phyloP scores from a whole-genome alignment of 208 protist genomes.

The Leishmania turanica region DNA sequence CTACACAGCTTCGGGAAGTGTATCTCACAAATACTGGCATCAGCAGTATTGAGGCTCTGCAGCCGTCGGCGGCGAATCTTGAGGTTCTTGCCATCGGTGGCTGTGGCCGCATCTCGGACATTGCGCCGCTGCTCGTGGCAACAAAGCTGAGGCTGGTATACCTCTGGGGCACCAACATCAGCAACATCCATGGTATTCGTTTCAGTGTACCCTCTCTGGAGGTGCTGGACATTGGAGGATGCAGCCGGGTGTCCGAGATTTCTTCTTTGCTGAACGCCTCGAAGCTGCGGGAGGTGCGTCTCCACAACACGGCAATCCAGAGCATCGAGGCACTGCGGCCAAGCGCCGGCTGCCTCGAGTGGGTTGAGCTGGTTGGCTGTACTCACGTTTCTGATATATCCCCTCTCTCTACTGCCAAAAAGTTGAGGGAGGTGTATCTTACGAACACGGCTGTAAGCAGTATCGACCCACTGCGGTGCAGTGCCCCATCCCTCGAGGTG shows the following conservation, averaged over 20 bases:
- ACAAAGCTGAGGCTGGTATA: constrained; percentile 5
- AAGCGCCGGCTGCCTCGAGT: not conserved
- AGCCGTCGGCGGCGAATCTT: not conserved
- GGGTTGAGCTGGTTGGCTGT: constrained; percentile 5
- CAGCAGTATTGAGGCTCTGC: constrained; percentile 1
- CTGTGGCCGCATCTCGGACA: constrained; percentile 8
- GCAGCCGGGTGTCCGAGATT: not conserved
- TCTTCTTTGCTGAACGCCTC: not conserved
- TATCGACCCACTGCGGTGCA: constrained; percentile 1
- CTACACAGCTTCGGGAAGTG: constrained; percentile 8
- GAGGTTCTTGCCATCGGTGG: constrained; percentile 16
- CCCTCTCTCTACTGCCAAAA: constrained; percentile 6
- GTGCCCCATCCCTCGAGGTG: constrained; percentile 10
- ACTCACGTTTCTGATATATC: constrained; percentile 3
- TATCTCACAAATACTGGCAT: constrained; percentile 12
- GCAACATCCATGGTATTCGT: constrained; percentile 2
- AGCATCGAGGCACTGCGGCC: constrained; percentile 11
- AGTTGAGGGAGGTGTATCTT: constrained; percentile 12
- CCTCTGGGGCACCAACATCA: constrained; percentile 12
- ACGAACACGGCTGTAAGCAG: constrained; percentile 6
- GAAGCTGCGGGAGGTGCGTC: constrained; percentile 14
- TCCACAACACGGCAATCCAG: constrained; percentile 7
- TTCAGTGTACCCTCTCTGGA: constrained; percentile 7
- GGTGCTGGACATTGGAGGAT: constrained; percentile 6
- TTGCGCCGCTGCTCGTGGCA: not conserved